A percentile compares a stretch with the other conserved stretches of the same genome.
phyloP scores from a whole-genome alignment of 176 grass and related monocot genomes.

The Avena sativa region DNA sequence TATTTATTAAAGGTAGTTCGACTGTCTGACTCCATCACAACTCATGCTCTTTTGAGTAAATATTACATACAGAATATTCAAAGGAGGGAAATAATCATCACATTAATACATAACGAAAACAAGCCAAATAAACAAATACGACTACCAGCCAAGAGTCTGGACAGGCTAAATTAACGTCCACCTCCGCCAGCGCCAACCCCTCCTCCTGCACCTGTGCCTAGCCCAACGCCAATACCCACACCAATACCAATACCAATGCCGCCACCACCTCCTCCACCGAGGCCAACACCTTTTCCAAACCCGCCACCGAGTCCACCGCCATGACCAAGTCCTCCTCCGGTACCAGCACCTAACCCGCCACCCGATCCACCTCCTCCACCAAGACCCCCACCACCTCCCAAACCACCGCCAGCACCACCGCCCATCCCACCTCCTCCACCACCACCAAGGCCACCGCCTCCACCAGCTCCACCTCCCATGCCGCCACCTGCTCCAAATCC shows the following conservation, averaged over 20 bases:
- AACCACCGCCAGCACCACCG: not conserved
- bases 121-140: not conserved
- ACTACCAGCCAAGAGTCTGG: not conserved
- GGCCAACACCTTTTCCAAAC: conserved; percentile 7
- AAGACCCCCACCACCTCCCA: conserved; percentile 1
- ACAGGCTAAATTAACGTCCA: not conserved
- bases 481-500: conserved; percentile 9
- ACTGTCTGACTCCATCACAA: not conserved
- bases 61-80: not conserved
- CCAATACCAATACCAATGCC: conserved; percentile 40
- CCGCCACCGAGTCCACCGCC: conserved; percentile 21
- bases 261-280: not conserved
- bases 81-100: not conserved
- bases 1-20: not conserved
- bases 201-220: not conserved
- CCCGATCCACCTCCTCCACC: not conserved
- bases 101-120: not conserved
- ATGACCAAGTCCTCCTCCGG: not conserved
- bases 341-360: not conserved
- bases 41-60: not conserved
- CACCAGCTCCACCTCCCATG: not conserved
- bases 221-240: conserved; percentile 16
- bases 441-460: not conserved
- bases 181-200: conserved; percentile 33
- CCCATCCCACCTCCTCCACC: conserved; percentile 9